These are phyloP conservation scores for Ogataea angusta DNA, from an alignment of 805 yeast species.

Conservation along the genomic window DNA sequence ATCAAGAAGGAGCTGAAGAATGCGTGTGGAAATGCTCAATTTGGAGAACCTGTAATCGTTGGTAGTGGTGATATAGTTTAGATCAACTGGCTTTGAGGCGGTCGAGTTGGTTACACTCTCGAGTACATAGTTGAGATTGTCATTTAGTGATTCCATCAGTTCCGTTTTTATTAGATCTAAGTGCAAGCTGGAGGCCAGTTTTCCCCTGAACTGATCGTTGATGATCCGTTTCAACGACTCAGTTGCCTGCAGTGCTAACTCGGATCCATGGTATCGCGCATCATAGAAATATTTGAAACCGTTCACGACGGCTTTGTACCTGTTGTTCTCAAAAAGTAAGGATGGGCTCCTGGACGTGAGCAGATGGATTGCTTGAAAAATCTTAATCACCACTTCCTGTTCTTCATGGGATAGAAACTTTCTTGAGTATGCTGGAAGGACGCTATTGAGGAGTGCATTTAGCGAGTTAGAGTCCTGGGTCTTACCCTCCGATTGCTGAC, in stretches of 20 bases:
- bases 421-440: constrained; percentile 27
- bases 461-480: constrained; percentile 29
- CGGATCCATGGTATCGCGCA: constrained; percentile 20
- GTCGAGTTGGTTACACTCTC: constrained; percentile 27
- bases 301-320: constrained; percentile 19
- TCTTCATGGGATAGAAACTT: constrained; percentile 16
- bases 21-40: constrained; percentile 26
- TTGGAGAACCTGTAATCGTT: constrained; percentile 24
- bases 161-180: constrained; percentile 21
- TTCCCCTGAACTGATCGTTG: constrained; percentile 21
- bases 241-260: constrained; percentile 23
- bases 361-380: constrained; percentile 27
- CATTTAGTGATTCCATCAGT: constrained; percentile 22
- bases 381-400: constrained; percentile 23
- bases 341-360: constrained; percentile 25
- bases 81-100: constrained; percentile 14
- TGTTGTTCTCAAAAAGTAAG: constrained; percentile 23
- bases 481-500: constrained; percentile 25
- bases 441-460: constrained; percentile 28
- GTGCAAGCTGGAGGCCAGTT: constrained; percentile 23
- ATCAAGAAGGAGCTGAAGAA: constrained; percentile 27
- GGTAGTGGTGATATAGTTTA: constrained; percentile 14
- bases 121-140: constrained; percentile 22
- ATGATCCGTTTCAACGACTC: constrained; percentile 23
- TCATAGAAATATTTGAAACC: constrained; percentile 27